Evolutionary conservation across 345 rosid species (phyloP), one percentile per base, ranked within the genome.

Genomic region (Dovyalis caffra): DNA sequence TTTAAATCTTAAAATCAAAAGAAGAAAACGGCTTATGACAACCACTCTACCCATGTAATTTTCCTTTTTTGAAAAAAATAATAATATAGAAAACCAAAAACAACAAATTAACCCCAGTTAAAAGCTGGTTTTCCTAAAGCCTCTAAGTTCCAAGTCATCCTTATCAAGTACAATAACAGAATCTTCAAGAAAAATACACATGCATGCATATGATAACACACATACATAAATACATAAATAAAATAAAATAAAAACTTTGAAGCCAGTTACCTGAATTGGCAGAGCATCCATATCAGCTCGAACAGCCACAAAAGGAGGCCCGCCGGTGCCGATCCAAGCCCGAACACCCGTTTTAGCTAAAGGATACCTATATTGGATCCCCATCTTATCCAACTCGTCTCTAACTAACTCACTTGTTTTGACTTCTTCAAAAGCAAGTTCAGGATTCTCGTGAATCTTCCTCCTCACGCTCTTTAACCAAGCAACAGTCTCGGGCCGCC

Each of bases 401-500:
- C 82, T 70, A 20, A 79, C 49, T 4, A 74, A 43, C 64, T 79
- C 47, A 66, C 82, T 79, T 26, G 82, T 79, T 61, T 79, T 67
- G 28, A 74, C 71, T 64, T 79, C 82, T 51, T 78, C 77, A 49
- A 67, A 78, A 72, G 40, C 81, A 60, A 78, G 73, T 51, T 78
- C 81, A 66, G 81, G 77, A 76, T 72, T 53, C 76, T 78, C 69
- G 65, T 78, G 77, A 68, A 78, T 72, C 69, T 14, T 66, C 15
- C 81, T 78, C 72, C 81, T 60, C 15, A 73, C 37, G 26, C 5
- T 61, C 9, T 58, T 60, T 68, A 78, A 67, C 16, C 64, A 78
- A 33, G 57, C 64, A 6, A 84, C 92, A 69, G 78, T 85, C 75
- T 87, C 90, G 1, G 86, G 84, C 12, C 38, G 25, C 72, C 72